Base-by-base conservation (phyloP, 306 rosid genomes). In the Malus asiatica region DNA sequence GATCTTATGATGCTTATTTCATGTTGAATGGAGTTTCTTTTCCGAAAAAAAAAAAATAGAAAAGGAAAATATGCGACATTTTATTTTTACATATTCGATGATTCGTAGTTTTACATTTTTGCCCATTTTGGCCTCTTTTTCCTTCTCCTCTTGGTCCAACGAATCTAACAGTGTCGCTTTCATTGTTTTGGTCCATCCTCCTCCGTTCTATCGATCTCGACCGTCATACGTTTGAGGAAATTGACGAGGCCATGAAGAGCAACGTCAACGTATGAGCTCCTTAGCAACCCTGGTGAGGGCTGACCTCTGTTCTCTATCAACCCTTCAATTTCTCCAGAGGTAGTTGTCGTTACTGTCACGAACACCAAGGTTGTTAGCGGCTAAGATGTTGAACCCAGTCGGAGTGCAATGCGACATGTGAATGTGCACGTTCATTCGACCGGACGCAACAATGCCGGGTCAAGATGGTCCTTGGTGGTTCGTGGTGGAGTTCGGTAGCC, bases 351-450 rank as follows among this genome's bases (percentile, higher is more conserved):
- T 19, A 19, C 42, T 0, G 12, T 68, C 85, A 38, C 66, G 59
- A 70, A 72, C 18, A 3, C 69, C 87, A 11, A 89, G 81, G 80
- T 85, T 81, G 70, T 85, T 89, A 0, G 74, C 75, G 52, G 79
- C 90, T 23, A 87, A 51, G n/a, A 66, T 27, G 58, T 46, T 44
- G 30, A 84, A 86, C 51, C 88, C 94, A 19, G 72, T 57, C 1
- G 70, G 29, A 10, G 69, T 74, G 70, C 85, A 83, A 46, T 44
- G 82, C 6, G 93, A 84, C 84, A 85, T 71, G 84, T 84, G 48
- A 58, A 89, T 82, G 75, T 89, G 93, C 83, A 76, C 32, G 55
- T 89, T 88, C 94, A 89, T 89, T 6, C 87, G 80, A 45, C 91
- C 0, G 88, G 84, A 0, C 88, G 81, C 74, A 89, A 18, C 83